Base-by-base conservation (phyloP, 257 asterid species). In the Solanum phureja region DNA sequence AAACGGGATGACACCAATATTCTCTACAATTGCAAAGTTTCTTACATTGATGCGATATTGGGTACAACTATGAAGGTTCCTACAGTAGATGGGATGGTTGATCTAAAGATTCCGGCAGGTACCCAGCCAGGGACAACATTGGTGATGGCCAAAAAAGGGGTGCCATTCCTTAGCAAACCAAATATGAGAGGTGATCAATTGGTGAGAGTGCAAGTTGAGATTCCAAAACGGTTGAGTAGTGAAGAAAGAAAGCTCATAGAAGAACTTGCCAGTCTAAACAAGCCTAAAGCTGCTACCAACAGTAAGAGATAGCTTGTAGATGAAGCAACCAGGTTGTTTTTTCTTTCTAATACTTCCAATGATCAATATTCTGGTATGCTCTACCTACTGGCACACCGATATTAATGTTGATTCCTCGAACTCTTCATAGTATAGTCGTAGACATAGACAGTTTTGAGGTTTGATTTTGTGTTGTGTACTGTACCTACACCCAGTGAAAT, bases 161-260 rank as follows among this genome's bases (percentile, higher is more conserved):
- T 97, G 9, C 99, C 99, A 1, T 87, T 73, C 88, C 69, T 97
- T 79, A 96, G 94, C 85, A 95, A 93, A 86, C 93, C 90, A 87
- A 96, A 90, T 88, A 93, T 88, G 98, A 94, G 99, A 89, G 99
- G 99, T 6, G 99, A 97, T 88, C 99, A 96, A 95, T 87, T 97
- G 93, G 99, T 97, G 42, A 94, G 88, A 87, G 99, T 96, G 85
- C 99, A 96, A 86, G 99, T 97, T 9, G 99, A 97, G 98, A 97
- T 97, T 81, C 99, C 99, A 4, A 96, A 97, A 84, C 94, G 99
- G 58, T 86, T 96, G 16, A 95, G 96, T 14, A 89, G 94, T 23
- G 99, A 97, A 86, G 99, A 97, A 93, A 92, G 86, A 94, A 96
- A 97, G 94, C 97, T 97, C 23, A 89, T 96, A 40, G 99, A 96